phyloP scores from a whole-genome alignment of 1,139 yeast genomes.

The Debaryomycetaceae sp. region DNA sequence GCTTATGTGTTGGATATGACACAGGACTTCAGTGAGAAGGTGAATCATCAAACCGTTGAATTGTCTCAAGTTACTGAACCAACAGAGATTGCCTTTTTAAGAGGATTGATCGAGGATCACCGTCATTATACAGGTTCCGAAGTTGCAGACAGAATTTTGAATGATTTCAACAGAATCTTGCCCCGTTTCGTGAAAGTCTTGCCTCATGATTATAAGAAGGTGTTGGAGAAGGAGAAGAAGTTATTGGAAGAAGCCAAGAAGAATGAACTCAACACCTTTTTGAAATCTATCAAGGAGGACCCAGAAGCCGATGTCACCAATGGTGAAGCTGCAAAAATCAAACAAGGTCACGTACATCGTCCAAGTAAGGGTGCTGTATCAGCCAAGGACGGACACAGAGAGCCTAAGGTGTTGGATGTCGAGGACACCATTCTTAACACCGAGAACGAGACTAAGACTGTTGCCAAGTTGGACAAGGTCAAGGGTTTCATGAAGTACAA shows the following conservation, averaged over 20 bases:
- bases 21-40: constrained; percentile 81
- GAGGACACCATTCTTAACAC: constrained; percentile 83
- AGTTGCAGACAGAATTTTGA: constrained; percentile 78
- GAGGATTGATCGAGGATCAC: constrained; percentile 93
- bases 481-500: constrained; percentile 93
- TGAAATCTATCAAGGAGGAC: constrained; percentile 69
- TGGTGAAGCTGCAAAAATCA: constrained; percentile 67
- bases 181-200: constrained; percentile 91
- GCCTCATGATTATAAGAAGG: constrained; percentile 88
- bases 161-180: constrained; percentile 82
- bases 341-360: constrained; percentile 42
- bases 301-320: constrained; percentile 86
- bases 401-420: constrained; percentile 84
- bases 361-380: constrained; percentile 20
- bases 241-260: constrained; percentile 68
- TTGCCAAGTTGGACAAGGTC: constrained; percentile 70
- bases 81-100: constrained; percentile 87
- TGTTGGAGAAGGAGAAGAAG: constrained; percentile 72
- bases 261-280: constrained; percentile 53
- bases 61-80: constrained; percentile 77
- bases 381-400: constrained; percentile 44
- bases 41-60: constrained; percentile 80
- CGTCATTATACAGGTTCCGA: constrained; percentile 92
- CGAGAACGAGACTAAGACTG: constrained; percentile 59
- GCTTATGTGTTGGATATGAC: constrained; percentile 95